These are phyloP conservation scores for Laetiporus sulphureus DNA, from an alignment of 1,284 basidiomycete species.

Conservation along the genomic window DNA sequence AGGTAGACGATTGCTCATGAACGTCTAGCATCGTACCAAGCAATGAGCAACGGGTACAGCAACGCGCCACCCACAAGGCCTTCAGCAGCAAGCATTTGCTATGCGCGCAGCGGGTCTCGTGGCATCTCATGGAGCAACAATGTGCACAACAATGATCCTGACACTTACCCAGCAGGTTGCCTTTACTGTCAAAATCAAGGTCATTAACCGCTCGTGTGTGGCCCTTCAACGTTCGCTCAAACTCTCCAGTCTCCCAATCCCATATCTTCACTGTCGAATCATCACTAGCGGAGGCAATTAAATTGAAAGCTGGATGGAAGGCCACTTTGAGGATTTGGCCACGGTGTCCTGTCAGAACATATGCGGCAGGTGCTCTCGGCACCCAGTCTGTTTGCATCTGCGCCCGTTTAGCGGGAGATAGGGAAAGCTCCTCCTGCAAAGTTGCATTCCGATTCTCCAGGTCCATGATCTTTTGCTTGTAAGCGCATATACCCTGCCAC, in stretches of 20 bases:
- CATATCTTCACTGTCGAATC: conserved; percentile 73
- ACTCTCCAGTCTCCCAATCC: conserved; percentile 82
- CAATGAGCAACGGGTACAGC: too few relatives aligned
- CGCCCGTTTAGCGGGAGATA: conserved; percentile 20
- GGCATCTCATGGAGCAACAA: too few relatives aligned
- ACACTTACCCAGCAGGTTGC: conserved; percentile 53
- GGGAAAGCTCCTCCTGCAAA: conserved; percentile 41
- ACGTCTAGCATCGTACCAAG: too few relatives aligned
- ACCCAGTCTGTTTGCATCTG: conserved; percentile 55
- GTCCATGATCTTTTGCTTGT: conserved; percentile 60
- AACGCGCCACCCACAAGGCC: too few relatives aligned
- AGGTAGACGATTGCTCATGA: too few relatives aligned
- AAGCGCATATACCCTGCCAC: too few relatives aligned
- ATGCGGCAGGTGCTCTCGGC: conserved; percentile 57
- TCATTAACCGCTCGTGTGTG: conserved; percentile 73
- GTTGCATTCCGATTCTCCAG: conserved; percentile 61
- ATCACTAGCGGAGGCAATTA: conserved; percentile 63
- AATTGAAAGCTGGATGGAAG: conserved; percentile 70
- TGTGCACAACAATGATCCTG: neutral
- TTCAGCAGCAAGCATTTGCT: too few relatives aligned
- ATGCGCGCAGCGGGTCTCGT: too few relatives aligned
- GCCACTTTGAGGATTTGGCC: conserved; percentile 54
- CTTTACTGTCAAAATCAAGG: conserved; percentile 68
- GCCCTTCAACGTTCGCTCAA: conserved; percentile 72
- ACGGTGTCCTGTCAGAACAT: conserved; percentile 62